These are phyloP conservation scores for Pestalotiopsis sp. DNA, from an alignment of 2,329 filamentous ascomycete genomes.

Conservation along the genomic window DNA sequence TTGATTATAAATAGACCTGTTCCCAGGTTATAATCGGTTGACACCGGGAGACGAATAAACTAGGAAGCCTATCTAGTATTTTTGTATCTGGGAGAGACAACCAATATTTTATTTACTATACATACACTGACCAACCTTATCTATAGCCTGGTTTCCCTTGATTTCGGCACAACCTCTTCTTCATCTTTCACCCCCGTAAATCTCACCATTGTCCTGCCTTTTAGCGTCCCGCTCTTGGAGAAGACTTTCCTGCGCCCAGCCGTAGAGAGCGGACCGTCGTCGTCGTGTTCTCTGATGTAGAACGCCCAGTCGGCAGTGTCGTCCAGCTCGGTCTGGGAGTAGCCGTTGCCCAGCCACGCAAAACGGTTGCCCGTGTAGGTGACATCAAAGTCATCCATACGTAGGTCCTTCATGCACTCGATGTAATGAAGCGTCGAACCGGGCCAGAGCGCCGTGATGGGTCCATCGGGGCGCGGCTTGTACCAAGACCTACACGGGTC, in stretches of 20 bases:
- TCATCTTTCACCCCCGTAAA: slow-evolving; percentile 15
- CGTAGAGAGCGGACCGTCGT: slow-evolving; percentile 28
- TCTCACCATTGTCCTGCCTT: slow-evolving; percentile 15
- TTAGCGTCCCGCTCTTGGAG: slow-evolving; percentile 26
- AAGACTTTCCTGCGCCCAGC: slow-evolving; percentile 23
- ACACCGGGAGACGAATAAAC: neutral
- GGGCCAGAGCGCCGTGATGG: slow-evolving; percentile 26
- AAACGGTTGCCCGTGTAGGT: slow-evolving; percentile 12
- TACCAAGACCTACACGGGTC: slow-evolving; percentile 49
- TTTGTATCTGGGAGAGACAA: neutral
- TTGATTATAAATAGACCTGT: neutral
- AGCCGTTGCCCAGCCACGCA: slow-evolving; percentile 15
- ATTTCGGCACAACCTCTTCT: neutral
- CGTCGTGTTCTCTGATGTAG: slow-evolving; percentile 28
- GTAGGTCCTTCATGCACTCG: slow-evolving; percentile 16
- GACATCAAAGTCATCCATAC: slow-evolving; percentile 22
- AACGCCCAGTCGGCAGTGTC: slow-evolving; percentile 38
- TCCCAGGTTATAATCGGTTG: neutral
- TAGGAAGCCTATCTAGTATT: neutral
- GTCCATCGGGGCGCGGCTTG: slow-evolving; percentile 47
- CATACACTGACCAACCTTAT: neutral
- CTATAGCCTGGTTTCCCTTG: neutral
- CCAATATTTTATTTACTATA: neutral
- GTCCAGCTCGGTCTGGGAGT: slow-evolving; percentile 22
- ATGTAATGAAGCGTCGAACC: slow-evolving; percentile 16